Conservation (phyloP, 305 asterid genomes). For the Plantago coronopus region DNA sequence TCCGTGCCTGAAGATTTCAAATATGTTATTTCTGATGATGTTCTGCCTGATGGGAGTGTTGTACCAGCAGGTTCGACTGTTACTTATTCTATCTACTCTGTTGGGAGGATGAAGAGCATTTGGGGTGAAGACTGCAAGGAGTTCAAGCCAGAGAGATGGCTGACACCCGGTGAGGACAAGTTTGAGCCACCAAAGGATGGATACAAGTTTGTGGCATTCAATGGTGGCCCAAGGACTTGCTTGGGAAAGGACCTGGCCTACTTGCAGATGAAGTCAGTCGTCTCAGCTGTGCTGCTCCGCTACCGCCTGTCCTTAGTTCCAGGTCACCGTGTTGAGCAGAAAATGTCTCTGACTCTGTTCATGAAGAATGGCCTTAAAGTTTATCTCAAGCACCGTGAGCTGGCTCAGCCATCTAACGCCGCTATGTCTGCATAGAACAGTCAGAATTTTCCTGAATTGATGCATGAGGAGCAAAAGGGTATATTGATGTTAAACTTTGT, state of each 20-base stretch:
- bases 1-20: constrained; percentile 64
- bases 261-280: constrained; percentile 86
- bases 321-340: constrained; percentile 81
- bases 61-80: constrained; percentile 81
- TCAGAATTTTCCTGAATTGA: constrained; percentile 4
- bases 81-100: constrained; percentile 75
- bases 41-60: constrained; percentile 48
- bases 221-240: constrained; percentile 86
- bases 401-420: constrained; percentile 31
- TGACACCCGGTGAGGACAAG: constrained; percentile 45
- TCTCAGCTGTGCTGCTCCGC: constrained; percentile 73
- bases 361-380: constrained; percentile 85
- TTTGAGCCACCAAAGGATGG: constrained; percentile 68
- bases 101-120: constrained; percentile 66
- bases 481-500: constrained; percentile 1
- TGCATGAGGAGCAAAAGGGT: not conserved
- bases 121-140: constrained; percentile 93
- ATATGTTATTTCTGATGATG: constrained; percentile 43
- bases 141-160: constrained; percentile 89
- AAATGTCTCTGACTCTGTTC: constrained; percentile 83
- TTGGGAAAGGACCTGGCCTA: constrained; percentile 88
- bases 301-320: constrained; percentile 56
- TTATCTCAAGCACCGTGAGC: constrained; percentile 52
- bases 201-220: constrained; percentile 70
- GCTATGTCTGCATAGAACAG: constrained; percentile 32